These are phyloP conservation scores for Racocetra persica DNA, from an alignment of 371 early-diverging fungal species.

Conservation along the genomic window DNA sequence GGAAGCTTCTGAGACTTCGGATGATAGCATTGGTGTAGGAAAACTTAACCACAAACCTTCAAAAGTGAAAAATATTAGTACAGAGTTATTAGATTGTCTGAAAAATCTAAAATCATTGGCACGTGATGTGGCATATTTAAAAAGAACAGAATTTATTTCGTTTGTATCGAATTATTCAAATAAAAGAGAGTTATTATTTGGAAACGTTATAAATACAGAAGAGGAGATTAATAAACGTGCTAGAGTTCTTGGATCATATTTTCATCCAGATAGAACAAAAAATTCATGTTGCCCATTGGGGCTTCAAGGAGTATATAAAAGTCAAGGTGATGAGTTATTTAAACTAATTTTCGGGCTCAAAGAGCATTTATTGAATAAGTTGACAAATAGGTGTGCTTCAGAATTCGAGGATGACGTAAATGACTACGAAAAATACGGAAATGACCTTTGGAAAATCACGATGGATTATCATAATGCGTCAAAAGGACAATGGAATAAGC, in stretches of 20 bases:
- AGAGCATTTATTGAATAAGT: not conserved
- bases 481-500: slow-evolving; percentile 14
- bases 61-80: too few relatives aligned
- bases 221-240: not conserved
- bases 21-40: too few relatives aligned
- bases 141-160: not conserved
- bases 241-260: not conserved
- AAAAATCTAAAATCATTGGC: not conserved
- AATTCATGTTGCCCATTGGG: too few relatives aligned
- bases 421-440: not conserved
- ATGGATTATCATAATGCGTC: slow-evolving; percentile 18
- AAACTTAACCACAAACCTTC: too few relatives aligned
- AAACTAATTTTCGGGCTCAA: not conserved
- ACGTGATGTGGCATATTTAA: not conserved
- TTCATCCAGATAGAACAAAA: slow-evolving; percentile 15
- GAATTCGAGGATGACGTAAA: not conserved
- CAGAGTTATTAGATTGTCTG: not conserved
- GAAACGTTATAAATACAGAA: not conserved
- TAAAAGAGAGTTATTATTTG: not conserved
- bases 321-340: slow-evolving; percentile 3
- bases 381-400: too few relatives aligned
- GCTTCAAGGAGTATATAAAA: not conserved
- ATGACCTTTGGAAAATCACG: slow-evolving; percentile 7
- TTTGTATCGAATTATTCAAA: not conserved
- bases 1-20: too few relatives aligned